phyloP scores from a whole-genome alignment of 169 alveolate species.

The Plasmodium inui region DNA sequence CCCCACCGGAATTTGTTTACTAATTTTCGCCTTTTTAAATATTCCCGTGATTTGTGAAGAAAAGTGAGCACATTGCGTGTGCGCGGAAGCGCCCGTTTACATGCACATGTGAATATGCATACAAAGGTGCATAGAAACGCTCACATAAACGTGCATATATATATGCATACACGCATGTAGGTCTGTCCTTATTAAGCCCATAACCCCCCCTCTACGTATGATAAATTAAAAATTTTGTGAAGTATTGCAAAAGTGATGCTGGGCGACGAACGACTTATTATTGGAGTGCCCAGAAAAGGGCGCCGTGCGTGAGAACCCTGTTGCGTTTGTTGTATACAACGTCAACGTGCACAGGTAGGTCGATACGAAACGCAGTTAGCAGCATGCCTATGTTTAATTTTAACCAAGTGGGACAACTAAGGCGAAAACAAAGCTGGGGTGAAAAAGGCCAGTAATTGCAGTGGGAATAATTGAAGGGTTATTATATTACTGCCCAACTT shows the following conservation, averaged over 20 bases:
- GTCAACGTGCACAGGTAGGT: not conserved
- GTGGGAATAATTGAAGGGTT: not conserved
- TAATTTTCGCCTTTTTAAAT: conserved; percentile 31
- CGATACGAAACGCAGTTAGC: not conserved
- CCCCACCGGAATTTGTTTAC: conserved; percentile 32
- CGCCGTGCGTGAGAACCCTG: not conserved
- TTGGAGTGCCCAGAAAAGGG: not conserved
- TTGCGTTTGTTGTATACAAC: not conserved
- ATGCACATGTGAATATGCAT: not conserved
- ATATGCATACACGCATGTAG: not conserved
- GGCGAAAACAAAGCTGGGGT: not conserved
- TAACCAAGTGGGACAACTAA: not conserved
- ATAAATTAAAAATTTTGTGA: not conserved
- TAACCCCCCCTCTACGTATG: not conserved
- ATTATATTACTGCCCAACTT: not conserved
- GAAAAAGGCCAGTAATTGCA: not conserved
- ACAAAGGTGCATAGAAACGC: not conserved
- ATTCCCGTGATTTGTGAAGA: not conserved
- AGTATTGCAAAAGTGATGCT: not conserved
- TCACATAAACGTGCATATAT: not conserved
- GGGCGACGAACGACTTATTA: not conserved
- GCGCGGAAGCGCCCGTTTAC: not conserved
- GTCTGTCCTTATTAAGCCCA: not conserved
- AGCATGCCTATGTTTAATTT: not conserved
- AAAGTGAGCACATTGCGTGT: not conserved